phyloP scores from a whole-genome alignment of 2,329 filamentous ascomycete genomes.

The Alternaria hordeiaustralica region DNA sequence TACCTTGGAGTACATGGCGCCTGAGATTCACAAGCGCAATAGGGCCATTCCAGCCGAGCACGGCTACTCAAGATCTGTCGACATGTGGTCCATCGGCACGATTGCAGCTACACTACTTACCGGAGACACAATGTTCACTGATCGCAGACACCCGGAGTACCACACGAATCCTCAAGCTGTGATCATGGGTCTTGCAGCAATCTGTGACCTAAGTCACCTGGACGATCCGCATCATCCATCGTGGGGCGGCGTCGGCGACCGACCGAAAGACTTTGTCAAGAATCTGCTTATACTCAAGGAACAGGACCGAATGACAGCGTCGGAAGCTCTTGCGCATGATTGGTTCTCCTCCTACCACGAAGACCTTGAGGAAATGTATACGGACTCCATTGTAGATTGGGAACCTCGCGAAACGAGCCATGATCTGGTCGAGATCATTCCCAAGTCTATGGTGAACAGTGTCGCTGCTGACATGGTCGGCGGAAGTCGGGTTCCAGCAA shows the following conservation, averaged over 20 bases:
- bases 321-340: slow-evolving; percentile 59
- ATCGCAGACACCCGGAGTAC: slow-evolving; percentile 38
- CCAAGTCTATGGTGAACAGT: background rate
- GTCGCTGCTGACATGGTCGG: background rate
- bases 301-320: slow-evolving; percentile 57
- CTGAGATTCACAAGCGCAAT: slow-evolving; percentile 51
- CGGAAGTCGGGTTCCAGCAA: background rate
- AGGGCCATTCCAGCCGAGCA: slow-evolving; percentile 24
- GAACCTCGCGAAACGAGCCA: slow-evolving; percentile 46
- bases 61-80: slow-evolving; percentile 65
- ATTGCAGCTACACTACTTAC: slow-evolving; percentile 61
- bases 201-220: slow-evolving; percentile 54
- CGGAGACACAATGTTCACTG: slow-evolving; percentile 57
- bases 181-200: slow-evolving; percentile 44
- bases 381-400: slow-evolving; percentile 59
- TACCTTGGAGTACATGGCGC: slow-evolving; percentile 64
- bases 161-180: slow-evolving; percentile 30
- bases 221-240: slow-evolving; percentile 45
- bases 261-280: slow-evolving; percentile 61
- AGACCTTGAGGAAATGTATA: slow-evolving; percentile 59
- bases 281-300: slow-evolving; percentile 60
- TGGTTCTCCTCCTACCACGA: slow-evolving; percentile 62
- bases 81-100: slow-evolving; percentile 68
- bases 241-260: slow-evolving; percentile 53
- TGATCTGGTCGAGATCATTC: slow-evolving; percentile 39